phyloP scores from a whole-genome alignment of 2,329 filamentous ascomycete genomes.

The Rhynchosporium agropyri region DNA sequence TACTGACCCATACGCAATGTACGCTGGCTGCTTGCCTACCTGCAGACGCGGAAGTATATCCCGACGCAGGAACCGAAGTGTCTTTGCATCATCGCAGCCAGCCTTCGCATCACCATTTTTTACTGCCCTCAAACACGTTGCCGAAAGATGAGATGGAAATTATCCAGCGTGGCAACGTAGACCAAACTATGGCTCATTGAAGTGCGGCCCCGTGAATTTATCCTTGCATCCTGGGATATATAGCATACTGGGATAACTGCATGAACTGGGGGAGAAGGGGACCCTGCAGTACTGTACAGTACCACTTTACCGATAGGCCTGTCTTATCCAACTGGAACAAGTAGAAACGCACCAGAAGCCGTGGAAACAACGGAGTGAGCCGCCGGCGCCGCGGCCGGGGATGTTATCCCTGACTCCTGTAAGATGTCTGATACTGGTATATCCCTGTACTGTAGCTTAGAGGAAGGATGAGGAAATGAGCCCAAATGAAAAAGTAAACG shows the following conservation, averaged over 20 bases:
- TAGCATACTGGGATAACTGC: background rate
- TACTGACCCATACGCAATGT: conserved; percentile 12
- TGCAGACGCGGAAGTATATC: background rate
- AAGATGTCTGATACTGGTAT: background rate
- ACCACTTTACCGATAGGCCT: background rate
- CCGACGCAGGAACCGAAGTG: background rate
- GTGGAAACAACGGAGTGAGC: conserved; percentile 7
- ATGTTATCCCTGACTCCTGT: conserved; percentile 3
- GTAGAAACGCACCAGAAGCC: conserved; percentile 17
- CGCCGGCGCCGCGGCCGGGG: background rate
- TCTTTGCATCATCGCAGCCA: background rate
- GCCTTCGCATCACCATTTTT: background rate
- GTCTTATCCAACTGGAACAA: conserved; percentile 12
- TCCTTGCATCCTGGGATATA: background rate
- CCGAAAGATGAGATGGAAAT: conserved; percentile 9
- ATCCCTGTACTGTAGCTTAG: background rate
- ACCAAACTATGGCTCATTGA: background rate
- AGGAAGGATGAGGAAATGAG: background rate
- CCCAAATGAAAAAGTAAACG: background rate
- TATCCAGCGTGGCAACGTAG: background rate
- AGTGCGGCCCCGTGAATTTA: background rate
- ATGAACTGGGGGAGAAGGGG: conserved; percentile 3
- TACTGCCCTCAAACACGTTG: conserved; percentile 6
- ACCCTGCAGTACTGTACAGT: background rate
- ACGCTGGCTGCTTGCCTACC: background rate